Evolutionary conservation across 2,329 filamentous ascomycete species (phyloP).

Genomic region (Beauveria sp.): DNA sequence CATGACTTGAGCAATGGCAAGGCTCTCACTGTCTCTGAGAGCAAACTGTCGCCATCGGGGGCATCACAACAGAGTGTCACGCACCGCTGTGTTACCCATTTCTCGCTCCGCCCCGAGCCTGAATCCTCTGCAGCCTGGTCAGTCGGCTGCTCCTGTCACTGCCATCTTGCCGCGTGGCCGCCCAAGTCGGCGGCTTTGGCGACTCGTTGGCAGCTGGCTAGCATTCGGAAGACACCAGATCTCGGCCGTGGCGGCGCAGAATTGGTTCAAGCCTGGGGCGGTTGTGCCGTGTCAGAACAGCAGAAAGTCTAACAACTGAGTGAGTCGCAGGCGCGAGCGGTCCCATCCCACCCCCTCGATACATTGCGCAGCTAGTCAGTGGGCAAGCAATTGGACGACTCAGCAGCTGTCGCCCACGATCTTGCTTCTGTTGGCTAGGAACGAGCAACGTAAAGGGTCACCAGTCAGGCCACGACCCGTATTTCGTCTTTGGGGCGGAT

Average conservation of each 20-base stretch:
- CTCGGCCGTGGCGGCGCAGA: neutral
- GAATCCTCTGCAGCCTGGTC: neutral
- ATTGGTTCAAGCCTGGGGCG: neutral
- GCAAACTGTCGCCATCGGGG: neutral
- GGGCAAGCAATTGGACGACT: slow-evolving; percentile 1
- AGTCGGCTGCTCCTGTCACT: neutral
- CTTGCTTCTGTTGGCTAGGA: slow-evolving; percentile 2
- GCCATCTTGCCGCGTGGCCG: neutral
- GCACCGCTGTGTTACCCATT: neutral
- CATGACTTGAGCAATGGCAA: neutral
- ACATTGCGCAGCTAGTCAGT: slow-evolving; percentile 5
- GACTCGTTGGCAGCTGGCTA: neutral
- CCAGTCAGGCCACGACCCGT: slow-evolving; percentile 11
- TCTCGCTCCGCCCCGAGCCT: neutral
- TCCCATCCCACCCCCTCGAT: neutral
- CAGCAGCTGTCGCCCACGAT: slow-evolving; percentile 6
- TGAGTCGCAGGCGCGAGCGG: slow-evolving; percentile 3
- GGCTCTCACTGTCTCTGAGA: neutral
- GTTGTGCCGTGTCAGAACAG: neutral
- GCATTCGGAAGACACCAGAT: neutral
- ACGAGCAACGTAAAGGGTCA: slow-evolving; percentile 3
- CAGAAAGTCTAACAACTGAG: slow-evolving; percentile 7
- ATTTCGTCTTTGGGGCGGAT: slow-evolving; percentile 6
- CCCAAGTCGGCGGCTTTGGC: neutral
- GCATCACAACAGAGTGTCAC: neutral